These are phyloP conservation scores for Plasmodium knowlesi DNA, from an alignment of 169 alveolate species.

Conservation along the genomic window DNA sequence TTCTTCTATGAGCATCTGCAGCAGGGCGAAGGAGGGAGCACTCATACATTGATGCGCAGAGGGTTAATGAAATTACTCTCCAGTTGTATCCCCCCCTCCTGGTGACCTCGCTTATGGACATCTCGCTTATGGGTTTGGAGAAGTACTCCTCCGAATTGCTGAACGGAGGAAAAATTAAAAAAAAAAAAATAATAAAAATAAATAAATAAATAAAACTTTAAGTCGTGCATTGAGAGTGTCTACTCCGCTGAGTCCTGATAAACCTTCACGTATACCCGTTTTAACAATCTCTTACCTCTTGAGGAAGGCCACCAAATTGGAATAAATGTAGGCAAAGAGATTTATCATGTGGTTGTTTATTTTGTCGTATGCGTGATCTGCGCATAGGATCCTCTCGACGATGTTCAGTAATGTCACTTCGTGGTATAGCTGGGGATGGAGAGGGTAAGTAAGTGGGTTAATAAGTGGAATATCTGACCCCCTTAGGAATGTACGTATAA, in stretches of 20 bases:
- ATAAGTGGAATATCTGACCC: not conserved
- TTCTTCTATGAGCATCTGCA: constrained; percentile 47
- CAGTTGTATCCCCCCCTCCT: not conserved
- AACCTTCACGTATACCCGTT: not conserved
- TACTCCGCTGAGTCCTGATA: not conserved
- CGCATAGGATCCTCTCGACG: constrained; percentile 23
- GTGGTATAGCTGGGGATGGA: constrained; percentile 36
- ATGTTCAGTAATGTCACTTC: constrained; percentile 58
- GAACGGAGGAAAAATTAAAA: not conserved
- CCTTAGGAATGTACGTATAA: not conserved
- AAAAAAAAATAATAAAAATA: not conserved
- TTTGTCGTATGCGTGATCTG: constrained; percentile 51
- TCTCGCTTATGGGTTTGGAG: constrained; percentile 50
- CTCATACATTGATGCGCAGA: not conserved
- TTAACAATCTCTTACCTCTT: constrained; percentile 10
- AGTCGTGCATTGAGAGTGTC: not conserved
- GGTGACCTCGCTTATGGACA: constrained; percentile 58
- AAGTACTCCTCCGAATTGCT: constrained; percentile 65
- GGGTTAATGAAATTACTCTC: not conserved
- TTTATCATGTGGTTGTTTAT: constrained; percentile 50
- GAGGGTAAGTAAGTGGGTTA: not conserved
- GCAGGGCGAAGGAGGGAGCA: not conserved
- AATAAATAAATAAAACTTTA: too few relatives aligned
- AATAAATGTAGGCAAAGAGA: constrained; percentile 33
- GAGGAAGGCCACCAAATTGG: constrained; percentile 62